phyloP scores from a whole-genome alignment of 2,329 filamentous ascomycete genomes.

The Aspergillus aculeatus region DNA sequence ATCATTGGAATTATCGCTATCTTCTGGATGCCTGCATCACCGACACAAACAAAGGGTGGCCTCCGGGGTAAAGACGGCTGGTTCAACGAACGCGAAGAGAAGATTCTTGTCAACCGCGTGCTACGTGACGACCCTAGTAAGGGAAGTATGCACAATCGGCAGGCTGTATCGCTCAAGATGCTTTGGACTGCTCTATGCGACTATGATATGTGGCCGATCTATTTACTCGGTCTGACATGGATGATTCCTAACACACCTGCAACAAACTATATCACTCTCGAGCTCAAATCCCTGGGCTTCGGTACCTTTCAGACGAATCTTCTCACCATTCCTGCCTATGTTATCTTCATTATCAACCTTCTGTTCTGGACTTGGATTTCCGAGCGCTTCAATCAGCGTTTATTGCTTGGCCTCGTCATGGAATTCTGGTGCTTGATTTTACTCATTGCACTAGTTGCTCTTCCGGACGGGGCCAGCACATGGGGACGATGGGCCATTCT shows the following conservation, averaged over 20 bases:
- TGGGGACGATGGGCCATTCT: slow-evolving; percentile 56
- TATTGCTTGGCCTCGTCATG: slow-evolving; percentile 54
- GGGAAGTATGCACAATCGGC: slow-evolving; percentile 62
- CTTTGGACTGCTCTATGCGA: slow-evolving; percentile 53
- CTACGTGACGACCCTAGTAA: slow-evolving; percentile 57
- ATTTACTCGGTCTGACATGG: slow-evolving; percentile 50
- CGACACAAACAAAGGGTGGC: slow-evolving; percentile 62
- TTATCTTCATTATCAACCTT: slow-evolving; percentile 58
- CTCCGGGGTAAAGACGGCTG: slow-evolving; percentile 64
- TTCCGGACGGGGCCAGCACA: slow-evolving; percentile 49
- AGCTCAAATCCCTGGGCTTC: slow-evolving; percentile 56
- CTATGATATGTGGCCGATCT: slow-evolving; percentile 60
- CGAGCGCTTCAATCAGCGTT: slow-evolving; percentile 55
- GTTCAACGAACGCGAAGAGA: slow-evolving; percentile 67
- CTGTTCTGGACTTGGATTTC: slow-evolving; percentile 55
- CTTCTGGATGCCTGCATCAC: slow-evolving; percentile 62
- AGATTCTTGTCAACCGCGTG: slow-evolving; percentile 67
- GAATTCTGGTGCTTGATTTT: slow-evolving; percentile 56
- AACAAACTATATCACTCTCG: slow-evolving; percentile 39
- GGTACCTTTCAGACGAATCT: slow-evolving; percentile 61
- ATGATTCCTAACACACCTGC: slow-evolving; percentile 40
- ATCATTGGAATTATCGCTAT: slow-evolving; percentile 57
- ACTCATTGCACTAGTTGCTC: slow-evolving; percentile 51
- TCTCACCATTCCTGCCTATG: slow-evolving; percentile 60
- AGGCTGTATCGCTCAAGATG: slow-evolving; percentile 50